Evolutionary conservation across 768 basidiomycete genomes (phyloP), one percentile per base, ranked within the genome.

Genomic region (Leccinum longicurvipes): DNA sequence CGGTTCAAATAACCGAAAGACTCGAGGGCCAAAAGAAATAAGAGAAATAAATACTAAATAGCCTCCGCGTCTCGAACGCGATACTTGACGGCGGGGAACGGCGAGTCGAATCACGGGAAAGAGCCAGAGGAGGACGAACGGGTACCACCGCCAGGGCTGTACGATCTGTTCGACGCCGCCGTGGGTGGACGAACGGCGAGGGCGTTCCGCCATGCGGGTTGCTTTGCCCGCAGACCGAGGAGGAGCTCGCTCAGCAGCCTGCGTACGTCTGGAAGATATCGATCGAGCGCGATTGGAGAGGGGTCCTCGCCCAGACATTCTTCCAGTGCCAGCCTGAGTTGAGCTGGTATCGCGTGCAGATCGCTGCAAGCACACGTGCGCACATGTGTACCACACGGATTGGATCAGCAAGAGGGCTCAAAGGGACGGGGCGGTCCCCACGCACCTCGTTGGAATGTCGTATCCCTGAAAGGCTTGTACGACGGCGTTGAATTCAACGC

Each of bases 401-500:
- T n/a, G n/a, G 36, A 39, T 39, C 36, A 39, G 4, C 10, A 10
- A 10, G 0, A 39, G n/a, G n/a, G n/a, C n/a, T n/a, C n/a, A n/a
- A n/a, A n/a, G n/a, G n/a, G 9, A n/a, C n/a, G 36, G 9, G 36
- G n/a, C 36, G 29, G n/a, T n/a, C 36, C n/a, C 9, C 36, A 74
- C 84, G 67, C 60, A 93, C 95, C 79, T 85, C 63, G 94, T 82
- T 57, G 86, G 81, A 59, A 98, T 91, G 39, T 82, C 78, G 61
- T 87, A 82, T 31, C 77, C 74, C 10, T 82, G 79, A 66, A 98
- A 97, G 0, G 93, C 90, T 36, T 73, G 77, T 21, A 91, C 81
- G 41, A 86, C 86, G 3, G 79, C 73, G 70, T 94, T 93, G 76
- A 97, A 95, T 62, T 94, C 88, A 65, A 89, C 88, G 44, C 93